Evolutionary conservation across 805 yeast genomes (phyloP), one percentile per base, ranked within the genome.

Genomic region (Cyberlindnera saturnus): DNA sequence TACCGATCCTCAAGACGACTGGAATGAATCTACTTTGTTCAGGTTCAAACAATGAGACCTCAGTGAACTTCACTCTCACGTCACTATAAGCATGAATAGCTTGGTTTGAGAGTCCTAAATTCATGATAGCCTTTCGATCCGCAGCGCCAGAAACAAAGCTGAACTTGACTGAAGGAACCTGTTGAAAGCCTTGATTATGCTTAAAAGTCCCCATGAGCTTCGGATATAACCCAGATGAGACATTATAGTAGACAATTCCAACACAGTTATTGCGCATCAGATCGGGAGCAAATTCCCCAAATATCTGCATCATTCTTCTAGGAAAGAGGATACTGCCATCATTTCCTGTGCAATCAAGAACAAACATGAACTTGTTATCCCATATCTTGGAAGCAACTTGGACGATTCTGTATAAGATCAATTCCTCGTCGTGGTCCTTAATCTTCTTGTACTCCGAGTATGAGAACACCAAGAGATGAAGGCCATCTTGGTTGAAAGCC

Each of bases 271-370:
- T 54, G 38, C 69, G 63, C 52, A 77, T 71, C 34, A 67, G 70
- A 3, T 67, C 70, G 0, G 90, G 85, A 0, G 79, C 68, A 44
- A 78, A 61, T 16, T 63, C 63, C 11, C 64, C 61, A 10, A 79
- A 50, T 7, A 74, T 51, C 0, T 56, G 45, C 36, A 69, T 56
- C 38, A 74, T 65, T 8, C 60, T 53, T 32, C 49, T 45, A 14
- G 61, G 59, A 26, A 62, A 47, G 2, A 57, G 33, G 10, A 53
- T 50, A 3, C 45, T 35, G 9, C 63, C 64, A 28, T 67, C 60
- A 55, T 73, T 79, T 11, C 79, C 81, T 0, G 95, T 84, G 50
- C 86, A 79, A 59, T 88, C 96, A 45, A 77, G 51, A 6, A 87
- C 74, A 39, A 81, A 46, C 46, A 78, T 75, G 57, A 73, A 86